Conservation (phyloP, 805 yeast species). For the Barnettozyma sp. region DNA sequence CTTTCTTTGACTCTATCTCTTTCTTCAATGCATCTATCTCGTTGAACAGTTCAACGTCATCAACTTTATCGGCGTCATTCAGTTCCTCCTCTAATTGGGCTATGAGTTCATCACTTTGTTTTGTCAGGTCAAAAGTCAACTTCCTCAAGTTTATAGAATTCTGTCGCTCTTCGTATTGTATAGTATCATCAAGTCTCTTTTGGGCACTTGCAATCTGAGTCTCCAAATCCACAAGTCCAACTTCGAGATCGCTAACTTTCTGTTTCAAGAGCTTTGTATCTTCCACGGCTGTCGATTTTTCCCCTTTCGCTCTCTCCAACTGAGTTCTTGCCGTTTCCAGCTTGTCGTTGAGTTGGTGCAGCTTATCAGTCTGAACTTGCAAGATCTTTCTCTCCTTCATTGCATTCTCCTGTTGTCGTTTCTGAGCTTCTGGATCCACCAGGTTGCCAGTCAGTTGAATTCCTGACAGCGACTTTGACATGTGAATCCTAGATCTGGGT, state of each 20-base stretch:
- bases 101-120: slow-evolving; percentile 31
- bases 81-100: slow-evolving; percentile 24
- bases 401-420: slow-evolving; percentile 11
- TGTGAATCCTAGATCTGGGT: not conserved
- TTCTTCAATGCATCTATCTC: slow-evolving; percentile 2
- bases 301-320: slow-evolving; percentile 6
- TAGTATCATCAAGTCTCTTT: slow-evolving; percentile 4
- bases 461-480: not conserved
- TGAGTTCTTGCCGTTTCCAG: slow-evolving; percentile 6
- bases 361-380: slow-evolving; percentile 10
- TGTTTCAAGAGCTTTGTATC: slow-evolving; percentile 9
- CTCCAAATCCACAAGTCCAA: slow-evolving; percentile 12
- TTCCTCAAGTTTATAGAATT: slow-evolving; percentile 24
- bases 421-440: slow-evolving; percentile 8
- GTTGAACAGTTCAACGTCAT: not conserved
- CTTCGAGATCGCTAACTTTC: slow-evolving; percentile 14
- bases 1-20: not conserved
- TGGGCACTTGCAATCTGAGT: slow-evolving; percentile 8
- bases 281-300: slow-evolving; percentile 3
- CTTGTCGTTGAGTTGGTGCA: slow-evolving; percentile 9
- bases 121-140: slow-evolving; percentile 22
- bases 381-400: slow-evolving; percentile 10
- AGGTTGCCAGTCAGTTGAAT: not conserved
- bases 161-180: slow-evolving; percentile 15
- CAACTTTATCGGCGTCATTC: slow-evolving; percentile 20